phyloP scores from a whole-genome alignment of 192 early-diverging fungal species.

The Mortierella hygrophila region DNA sequence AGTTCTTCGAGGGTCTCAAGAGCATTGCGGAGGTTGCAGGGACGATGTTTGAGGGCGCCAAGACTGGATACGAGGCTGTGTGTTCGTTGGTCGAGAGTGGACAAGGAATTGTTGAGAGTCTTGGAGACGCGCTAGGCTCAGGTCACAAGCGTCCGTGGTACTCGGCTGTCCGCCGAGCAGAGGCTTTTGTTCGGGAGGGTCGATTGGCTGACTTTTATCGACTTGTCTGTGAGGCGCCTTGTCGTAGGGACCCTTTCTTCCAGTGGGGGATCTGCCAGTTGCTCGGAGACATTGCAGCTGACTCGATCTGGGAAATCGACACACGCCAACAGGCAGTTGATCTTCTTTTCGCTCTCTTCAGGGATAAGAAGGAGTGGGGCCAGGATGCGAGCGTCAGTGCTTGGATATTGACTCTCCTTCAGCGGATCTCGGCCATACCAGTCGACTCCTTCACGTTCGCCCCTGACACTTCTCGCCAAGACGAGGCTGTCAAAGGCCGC shows the following conservation, averaged over 20 bases:
- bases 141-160: conserved; percentile 1
- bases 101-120: background rate
- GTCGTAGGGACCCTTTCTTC: background rate
- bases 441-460: background rate
- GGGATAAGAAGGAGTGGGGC: background rate
- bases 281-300: background rate
- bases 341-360: background rate
- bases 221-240: background rate
- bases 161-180: background rate
- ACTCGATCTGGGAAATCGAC: background rate
- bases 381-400: background rate
- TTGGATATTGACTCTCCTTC: background rate
- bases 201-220: background rate
- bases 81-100: background rate
- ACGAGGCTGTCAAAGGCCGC: background rate
- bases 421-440: background rate
- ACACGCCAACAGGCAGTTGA: background rate
- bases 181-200: background rate
- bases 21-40: background rate
- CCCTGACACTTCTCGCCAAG: background rate
- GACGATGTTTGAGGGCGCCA: background rate
- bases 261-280: conserved; percentile 9
- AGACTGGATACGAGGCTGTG: background rate
- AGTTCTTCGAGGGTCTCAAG: background rate
- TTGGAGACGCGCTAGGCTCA: background rate